Percentiles rank a stretch among this genome's conserved stretches.
Evolutionary conservation across 305 asterid genomes (phyloP).

Genomic region (Nicotiana rustica): DNA sequence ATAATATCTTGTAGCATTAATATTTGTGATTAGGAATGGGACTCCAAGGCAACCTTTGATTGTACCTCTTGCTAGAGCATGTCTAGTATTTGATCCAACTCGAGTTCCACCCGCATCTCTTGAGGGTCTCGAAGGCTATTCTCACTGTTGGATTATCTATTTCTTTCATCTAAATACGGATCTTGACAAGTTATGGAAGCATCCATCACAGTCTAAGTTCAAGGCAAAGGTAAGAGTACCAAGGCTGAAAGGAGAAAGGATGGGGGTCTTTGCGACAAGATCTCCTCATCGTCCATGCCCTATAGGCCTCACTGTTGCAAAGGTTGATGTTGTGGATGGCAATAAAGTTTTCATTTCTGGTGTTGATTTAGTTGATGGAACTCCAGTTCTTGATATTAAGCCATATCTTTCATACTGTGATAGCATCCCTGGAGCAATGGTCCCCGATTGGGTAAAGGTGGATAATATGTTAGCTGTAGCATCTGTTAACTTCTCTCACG

Average conservation of each 20-base stretch:
- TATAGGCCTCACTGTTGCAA: constrained; percentile 93
- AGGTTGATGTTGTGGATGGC: constrained; percentile 82
- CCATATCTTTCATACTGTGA: constrained; percentile 97
- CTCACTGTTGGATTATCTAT: constrained; percentile 90
- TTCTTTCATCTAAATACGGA: constrained; percentile 93
- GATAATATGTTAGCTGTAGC: constrained; percentile 67
- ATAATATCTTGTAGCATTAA: constrained; percentile 12
- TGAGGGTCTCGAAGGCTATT: constrained; percentile 86
- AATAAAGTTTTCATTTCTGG: constrained; percentile 74
- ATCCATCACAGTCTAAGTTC: constrained; percentile 79
- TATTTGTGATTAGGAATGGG: constrained; percentile 53
- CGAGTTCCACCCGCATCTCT: constrained; percentile 88
- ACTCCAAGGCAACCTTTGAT: constrained; percentile 98
- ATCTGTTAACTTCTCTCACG: constrained; percentile 70
- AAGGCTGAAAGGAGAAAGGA: constrained; percentile 75
- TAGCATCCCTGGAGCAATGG: constrained; percentile 70
- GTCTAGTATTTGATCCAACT: constrained; percentile 65
- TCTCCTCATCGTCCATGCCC: constrained; percentile 99
- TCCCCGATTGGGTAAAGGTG: constrained; percentile 91
- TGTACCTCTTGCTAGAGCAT: constrained; percentile 91
- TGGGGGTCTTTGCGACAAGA: constrained; percentile 95
- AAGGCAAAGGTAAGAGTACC: constrained; percentile 99
- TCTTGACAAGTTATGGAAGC: constrained; percentile 88
- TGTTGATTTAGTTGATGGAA: constrained; percentile 95
- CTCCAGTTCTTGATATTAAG: constrained; percentile 94